A percentile compares a stretch with the other conserved stretches of the same genome.
These are phyloP conservation scores for Lentinula aciculospora DNA, from an alignment of 768 basidiomycete genomes.

Conservation along the genomic window DNA sequence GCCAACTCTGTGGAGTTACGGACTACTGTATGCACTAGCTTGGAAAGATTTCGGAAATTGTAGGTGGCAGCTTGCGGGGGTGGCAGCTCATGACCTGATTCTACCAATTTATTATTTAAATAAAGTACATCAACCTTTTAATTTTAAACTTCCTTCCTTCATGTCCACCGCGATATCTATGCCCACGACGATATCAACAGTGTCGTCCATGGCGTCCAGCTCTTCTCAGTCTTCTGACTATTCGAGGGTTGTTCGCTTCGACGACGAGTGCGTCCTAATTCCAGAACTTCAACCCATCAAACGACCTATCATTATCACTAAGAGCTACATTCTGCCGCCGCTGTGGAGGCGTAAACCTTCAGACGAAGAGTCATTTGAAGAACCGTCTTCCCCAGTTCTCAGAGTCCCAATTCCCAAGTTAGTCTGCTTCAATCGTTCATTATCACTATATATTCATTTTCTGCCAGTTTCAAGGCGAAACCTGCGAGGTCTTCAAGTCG, in stretches of 20 bases:
- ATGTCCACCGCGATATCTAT: background rate
- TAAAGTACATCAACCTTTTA: background rate
- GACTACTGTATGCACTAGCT: too few species aligned
- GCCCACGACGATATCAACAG: background rate
- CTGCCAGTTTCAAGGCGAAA: conserved; percentile 35
- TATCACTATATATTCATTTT: background rate
- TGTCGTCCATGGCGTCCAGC: background rate
- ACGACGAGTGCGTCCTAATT: conserved; percentile 69
- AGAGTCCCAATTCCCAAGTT: conserved; percentile 61
- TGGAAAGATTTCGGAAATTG: too few species aligned
- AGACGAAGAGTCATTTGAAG: conserved; percentile 10
- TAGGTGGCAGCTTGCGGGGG: background rate
- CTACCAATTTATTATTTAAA: background rate
- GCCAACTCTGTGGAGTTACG: too few species aligned
- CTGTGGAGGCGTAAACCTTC: conserved; percentile 36
- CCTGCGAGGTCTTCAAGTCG: conserved; percentile 34
- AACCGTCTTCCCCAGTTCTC: conserved; percentile 28
- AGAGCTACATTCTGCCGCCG: conserved; percentile 62
- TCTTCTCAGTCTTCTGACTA: background rate
- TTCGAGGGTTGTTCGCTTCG: conserved; percentile 51
- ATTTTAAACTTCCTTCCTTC: conserved; percentile 2
- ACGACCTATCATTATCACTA: conserved; percentile 50
- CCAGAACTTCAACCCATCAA: conserved; percentile 46
- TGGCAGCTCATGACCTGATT: background rate
- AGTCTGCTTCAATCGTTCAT: conserved; percentile 19